Evolutionary conservation across 352 stramenopile genomes (phyloP).

Genomic region (Thalassiosira gravida): DNA sequence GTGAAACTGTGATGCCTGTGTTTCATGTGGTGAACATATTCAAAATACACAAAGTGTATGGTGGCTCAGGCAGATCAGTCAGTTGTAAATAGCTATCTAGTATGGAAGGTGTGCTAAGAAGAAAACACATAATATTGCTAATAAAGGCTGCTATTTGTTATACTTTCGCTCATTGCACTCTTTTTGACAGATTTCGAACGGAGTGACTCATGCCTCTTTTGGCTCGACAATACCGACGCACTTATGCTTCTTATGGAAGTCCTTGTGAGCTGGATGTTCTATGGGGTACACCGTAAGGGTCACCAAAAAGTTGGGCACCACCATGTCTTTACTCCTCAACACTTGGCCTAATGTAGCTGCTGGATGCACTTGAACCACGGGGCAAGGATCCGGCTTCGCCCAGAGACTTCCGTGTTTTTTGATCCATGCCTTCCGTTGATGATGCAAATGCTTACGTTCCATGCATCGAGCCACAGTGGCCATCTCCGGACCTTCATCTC

Average conservation of each 20-base stretch:
- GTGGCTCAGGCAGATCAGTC: no score
- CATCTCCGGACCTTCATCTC: constrained; percentile 84
- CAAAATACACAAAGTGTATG: no score
- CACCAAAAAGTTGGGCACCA: constrained; percentile 86
- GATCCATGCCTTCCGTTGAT: constrained; percentile 80
- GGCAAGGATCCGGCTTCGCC: constrained; percentile 66
- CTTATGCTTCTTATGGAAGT: constrained; percentile 82
- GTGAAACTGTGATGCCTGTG: no score
- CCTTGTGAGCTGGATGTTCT: constrained; percentile 77
- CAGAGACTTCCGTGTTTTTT: constrained; percentile 82
- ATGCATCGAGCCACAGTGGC: constrained; percentile 68
- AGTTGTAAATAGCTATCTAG: no score
- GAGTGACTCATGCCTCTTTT: constrained; percentile 11
- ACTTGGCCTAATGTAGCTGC: constrained; percentile 70
- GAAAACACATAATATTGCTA: no score
- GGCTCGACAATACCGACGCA: constrained; percentile 78
- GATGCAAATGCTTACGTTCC: constrained; percentile 78
- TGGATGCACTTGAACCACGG: constrained; percentile 80
- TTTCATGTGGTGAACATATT: no score
- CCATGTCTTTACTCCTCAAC: constrained; percentile 68
- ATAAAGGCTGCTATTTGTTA: no score
- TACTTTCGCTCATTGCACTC: no score
- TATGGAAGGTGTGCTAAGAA: no score
- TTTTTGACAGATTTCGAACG: no score
- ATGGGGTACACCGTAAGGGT: constrained; percentile 82